Evolutionary conservation across 306 rosid genomes (phyloP), one percentile per base, ranked within the genome.

Genomic region (Alnus glutinosa): DNA sequence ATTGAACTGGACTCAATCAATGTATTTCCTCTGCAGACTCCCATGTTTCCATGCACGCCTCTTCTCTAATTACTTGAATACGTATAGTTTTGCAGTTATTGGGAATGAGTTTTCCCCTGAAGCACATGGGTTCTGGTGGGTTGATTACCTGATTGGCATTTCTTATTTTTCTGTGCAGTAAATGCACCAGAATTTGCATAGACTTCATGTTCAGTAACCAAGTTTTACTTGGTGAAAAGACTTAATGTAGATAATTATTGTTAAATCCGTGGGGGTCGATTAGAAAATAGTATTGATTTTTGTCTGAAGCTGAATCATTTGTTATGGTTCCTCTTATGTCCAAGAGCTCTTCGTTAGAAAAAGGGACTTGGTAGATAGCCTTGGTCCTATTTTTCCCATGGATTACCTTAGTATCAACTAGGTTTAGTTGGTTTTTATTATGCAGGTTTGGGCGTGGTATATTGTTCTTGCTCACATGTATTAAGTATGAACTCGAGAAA

Each of bases 381-480:
- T 57, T 67, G 16, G 70, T 70, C 70, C 7, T 73, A 73, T 34
- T 78, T 87, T 84, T 78, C 72, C 57, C 58, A 2, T 78, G 66
- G 82, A 73, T 73, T 78, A 46, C 19, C 73, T 69, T 68, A 74
- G 90, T 71, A 80, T 81, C 89, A 71, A 70, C 74, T 87, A 82
- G 93, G 89, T 89, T 89, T 88, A 85, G 90, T 83, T 72, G 83
- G 51, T 83, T 87, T 85, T 76, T 79, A 70, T 83, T 49, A 85
- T 89, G 96, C 93, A 89, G 96, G 93, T 89, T 86, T 64, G 82
- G 74, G 84, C 88, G 7, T 82, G 91, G 79, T 82, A 81, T 87
- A 71, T 81, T 75, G 42, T 77, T 55, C 83, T 74, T 74, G 74
- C 80, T 62, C 57, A 54, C 74, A 32, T 77, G 76, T 74, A 23